Base-by-base conservation (phyloP, 1,284 basidiomycete species). In the Cryptococcus wingfieldii region DNA sequence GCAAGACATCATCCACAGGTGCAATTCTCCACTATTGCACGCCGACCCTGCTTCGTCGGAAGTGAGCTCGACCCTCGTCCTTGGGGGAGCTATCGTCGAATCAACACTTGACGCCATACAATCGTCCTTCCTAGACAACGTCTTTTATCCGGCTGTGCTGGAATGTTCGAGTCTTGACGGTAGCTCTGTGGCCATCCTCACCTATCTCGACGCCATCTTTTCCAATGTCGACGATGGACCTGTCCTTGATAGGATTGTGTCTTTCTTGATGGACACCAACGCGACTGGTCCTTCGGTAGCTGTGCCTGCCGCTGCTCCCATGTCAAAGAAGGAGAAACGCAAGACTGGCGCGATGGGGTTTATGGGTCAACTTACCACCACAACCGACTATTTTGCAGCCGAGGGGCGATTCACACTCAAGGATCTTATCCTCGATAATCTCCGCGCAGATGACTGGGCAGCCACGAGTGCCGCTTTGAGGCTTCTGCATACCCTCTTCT, bases 101-200 rank as follows among this genome's bases (percentile, higher is more conserved):
- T 85, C 87, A 13, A 89, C 92, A 45, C 76, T 94, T 39, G 86
- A 89, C 58, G 86, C 90, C 6, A 84, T 95, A 12, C 85, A 87
- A 49, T 82, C 84, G n/a, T 88, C 89, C 42, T 96, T 96, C 75
- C 79, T 97, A 28, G 89, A 94, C 76, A 95, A 94, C 66, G 88
- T 97, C 27, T 79, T 97, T 34, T 96, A 96, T 70, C 92, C 94
- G 0, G 90, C 91, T 5, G 84, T 98, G 49, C 81, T 97, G 50
- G 94, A 98, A 71, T 96, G 92, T 75, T 94, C 92, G 0, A 89
- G 91, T 60, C 73, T 80, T 6, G 94, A 98, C 74, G 94, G 94
- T 25, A 96, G 92, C 62, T 89, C 93, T 0, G 88, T 96, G 1
- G 95, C 95, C 2, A 92, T 98, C 51, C 87, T 98, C 83, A 91